A percentile compares a stretch with the other conserved stretches of the same genome.
Evolutionary conservation across 495 filamentous ascomycete species (phyloP).

Genomic region (Tuber aestivum): DNA sequence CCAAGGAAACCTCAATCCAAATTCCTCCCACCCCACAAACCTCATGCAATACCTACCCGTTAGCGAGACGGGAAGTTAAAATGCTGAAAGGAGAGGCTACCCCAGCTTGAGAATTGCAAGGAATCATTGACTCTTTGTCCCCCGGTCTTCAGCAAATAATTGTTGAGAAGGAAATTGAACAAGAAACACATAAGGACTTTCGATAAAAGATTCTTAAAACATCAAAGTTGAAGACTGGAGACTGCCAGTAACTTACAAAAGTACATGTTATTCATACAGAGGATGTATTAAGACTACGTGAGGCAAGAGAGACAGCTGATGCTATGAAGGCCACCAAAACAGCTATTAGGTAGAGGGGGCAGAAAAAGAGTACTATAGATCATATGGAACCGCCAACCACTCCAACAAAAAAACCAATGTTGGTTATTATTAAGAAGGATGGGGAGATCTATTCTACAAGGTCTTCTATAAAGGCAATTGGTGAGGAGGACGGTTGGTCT

Average conservation of each 20-base stretch:
- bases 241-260: constrained; percentile 18
- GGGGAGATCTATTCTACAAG: not conserved
- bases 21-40: not conserved
- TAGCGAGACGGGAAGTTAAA: not conserved
- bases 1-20: not conserved
- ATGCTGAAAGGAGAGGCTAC: not conserved
- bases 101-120: not conserved
- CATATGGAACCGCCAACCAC: not conserved
- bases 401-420: constrained; percentile 6
- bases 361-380: constrained; percentile 13
- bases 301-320: constrained; percentile 17
- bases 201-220: constrained; percentile 17
- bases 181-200: constrained; percentile 20
- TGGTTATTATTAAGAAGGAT: constrained; percentile 8
- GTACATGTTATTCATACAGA: constrained; percentile 21
- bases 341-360: not conserved
- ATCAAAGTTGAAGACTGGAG: constrained; percentile 4
- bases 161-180: constrained; percentile 17
- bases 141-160: constrained; percentile 16
- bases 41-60: not conserved
- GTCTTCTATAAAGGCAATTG: not conserved
- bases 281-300: constrained; percentile 10
- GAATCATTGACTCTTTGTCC: constrained; percentile 9
- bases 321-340: constrained; percentile 7
- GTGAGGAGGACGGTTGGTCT: constrained; percentile 16